These are phyloP conservation scores for Zymoseptoria pseudotritici DNA, from an alignment of 2,329 filamentous ascomycete species.

Conservation along the genomic window DNA sequence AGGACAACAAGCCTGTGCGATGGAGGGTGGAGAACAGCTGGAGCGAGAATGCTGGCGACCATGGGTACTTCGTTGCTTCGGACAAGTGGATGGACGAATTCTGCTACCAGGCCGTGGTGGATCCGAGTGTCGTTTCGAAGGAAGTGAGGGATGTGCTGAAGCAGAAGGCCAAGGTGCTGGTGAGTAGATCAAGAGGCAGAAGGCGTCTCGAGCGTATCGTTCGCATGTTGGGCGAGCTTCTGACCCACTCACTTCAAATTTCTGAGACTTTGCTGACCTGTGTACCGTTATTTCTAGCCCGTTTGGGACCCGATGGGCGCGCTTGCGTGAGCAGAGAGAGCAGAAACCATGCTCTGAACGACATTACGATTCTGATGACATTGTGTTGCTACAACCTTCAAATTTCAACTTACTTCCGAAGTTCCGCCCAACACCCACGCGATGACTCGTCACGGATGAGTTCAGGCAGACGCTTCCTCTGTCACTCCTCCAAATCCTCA, in stretches of 20 bases:
- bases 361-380: neutral
- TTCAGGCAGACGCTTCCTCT: neutral
- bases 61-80: constrained; percentile 86
- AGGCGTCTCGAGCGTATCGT: too few species aligned
- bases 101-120: constrained; percentile 78
- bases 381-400: neutral
- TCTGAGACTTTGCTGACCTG: too few species aligned
- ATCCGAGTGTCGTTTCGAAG: constrained; percentile 53
- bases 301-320: constrained; percentile 36
- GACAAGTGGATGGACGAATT: constrained; percentile 61
- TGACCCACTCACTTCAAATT: too few species aligned
- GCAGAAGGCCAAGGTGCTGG: constrained; percentile 62
- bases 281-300: constrained; percentile 10
- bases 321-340: constrained; percentile 22
- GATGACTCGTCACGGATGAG: too few species aligned
- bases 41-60: constrained; percentile 60
- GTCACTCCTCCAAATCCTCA: constrained; percentile 35
- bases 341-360: neutral
- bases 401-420: neutral
- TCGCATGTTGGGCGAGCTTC: too few species aligned
- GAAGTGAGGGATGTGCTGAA: constrained; percentile 63
- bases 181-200: too few species aligned
- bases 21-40: constrained; percentile 89
- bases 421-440: neutral
- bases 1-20: constrained; percentile 56